phyloP scores from a whole-genome alignment of 352 stramenopile genomes.

The Phytopythium ostracodes region DNA sequence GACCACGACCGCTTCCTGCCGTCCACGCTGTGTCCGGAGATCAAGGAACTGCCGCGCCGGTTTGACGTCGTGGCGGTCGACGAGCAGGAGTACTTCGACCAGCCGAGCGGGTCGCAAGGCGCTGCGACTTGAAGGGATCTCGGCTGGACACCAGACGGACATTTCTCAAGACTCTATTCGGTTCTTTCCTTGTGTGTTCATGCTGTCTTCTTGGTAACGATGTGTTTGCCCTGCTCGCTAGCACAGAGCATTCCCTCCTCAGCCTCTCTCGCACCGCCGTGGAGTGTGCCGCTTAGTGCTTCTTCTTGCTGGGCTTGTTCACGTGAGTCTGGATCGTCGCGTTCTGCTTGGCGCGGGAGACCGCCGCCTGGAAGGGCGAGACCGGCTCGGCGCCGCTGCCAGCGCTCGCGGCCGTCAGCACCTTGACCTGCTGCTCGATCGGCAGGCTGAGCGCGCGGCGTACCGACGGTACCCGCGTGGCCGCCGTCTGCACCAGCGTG shows the following conservation, averaged over 20 bases:
- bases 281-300: constrained; percentile 17
- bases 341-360: constrained; percentile 62
- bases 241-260: too few species aligned
- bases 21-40: constrained; percentile 63
- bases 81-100: constrained; percentile 3
- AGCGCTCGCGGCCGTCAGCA: constrained; percentile 25
- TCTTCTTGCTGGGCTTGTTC: constrained; percentile 57
- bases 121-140: neutral
- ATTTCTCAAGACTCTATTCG: constrained; percentile 2
- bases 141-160: neutral
- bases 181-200: neutral
- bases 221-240: too few species aligned
- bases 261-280: neutral
- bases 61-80: constrained; percentile 16
- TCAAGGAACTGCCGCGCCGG: constrained; percentile 60
- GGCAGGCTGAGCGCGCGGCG: constrained; percentile 59
- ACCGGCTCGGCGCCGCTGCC: constrained; percentile 12
- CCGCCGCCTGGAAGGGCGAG: constrained; percentile 74
- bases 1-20: constrained; percentile 68
- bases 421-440: constrained; percentile 28
- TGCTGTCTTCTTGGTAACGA: neutral
- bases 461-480: constrained; percentile 51
- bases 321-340: constrained; percentile 66
- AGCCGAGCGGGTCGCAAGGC: neutral
- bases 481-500: constrained; percentile 58